A percentile compares a stretch with the other conserved stretches of the same genome.
These are phyloP conservation scores for Vitis labrusca DNA, from an alignment of 164 flowering plant genomes.

Conservation along the genomic window DNA sequence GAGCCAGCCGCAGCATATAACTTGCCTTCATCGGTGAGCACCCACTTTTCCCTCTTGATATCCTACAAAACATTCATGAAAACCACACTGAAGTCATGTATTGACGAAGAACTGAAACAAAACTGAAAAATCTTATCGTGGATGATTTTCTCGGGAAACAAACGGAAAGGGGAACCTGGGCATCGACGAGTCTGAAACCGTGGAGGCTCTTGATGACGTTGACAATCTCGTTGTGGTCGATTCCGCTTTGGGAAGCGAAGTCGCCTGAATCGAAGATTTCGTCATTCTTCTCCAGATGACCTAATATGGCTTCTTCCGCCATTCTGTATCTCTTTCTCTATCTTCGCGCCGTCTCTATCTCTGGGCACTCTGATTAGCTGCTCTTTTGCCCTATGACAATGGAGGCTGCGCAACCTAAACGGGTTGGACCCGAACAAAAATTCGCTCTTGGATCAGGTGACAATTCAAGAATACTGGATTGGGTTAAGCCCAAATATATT, in stretches of 20 bases:
- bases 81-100: not conserved
- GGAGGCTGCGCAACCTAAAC: too few relatives aligned
- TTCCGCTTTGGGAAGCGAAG: slow-evolving; percentile 48
- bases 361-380: too few relatives aligned
- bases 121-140: too few relatives aligned
- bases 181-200: slow-evolving; percentile 65
- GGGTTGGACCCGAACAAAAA: too few relatives aligned
- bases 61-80: slow-evolving; percentile 47
- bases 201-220: slow-evolving; percentile 79
- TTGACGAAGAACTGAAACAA: not conserved
- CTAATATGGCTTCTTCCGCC: slow-evolving; percentile 84
- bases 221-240: slow-evolving; percentile 71
- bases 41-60: slow-evolving; percentile 80
- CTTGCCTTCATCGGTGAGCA: slow-evolving; percentile 77
- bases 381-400: too few relatives aligned
- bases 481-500: too few relatives aligned
- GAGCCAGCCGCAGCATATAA: slow-evolving; percentile 67
- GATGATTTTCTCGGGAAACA: too few relatives aligned
- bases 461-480: too few relatives aligned
- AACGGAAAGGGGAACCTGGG: slow-evolving; percentile 43
- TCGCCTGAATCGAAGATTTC: slow-evolving; percentile 71
- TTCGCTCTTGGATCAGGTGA: too few relatives aligned
- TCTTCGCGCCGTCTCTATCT: too few relatives aligned
- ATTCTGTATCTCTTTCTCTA: slow-evolving; percentile 14
- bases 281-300: slow-evolving; percentile 45